Evolutionary conservation across 768 basidiomycete species (phyloP).

Genomic region (Lactarius akahatsu): DNA sequence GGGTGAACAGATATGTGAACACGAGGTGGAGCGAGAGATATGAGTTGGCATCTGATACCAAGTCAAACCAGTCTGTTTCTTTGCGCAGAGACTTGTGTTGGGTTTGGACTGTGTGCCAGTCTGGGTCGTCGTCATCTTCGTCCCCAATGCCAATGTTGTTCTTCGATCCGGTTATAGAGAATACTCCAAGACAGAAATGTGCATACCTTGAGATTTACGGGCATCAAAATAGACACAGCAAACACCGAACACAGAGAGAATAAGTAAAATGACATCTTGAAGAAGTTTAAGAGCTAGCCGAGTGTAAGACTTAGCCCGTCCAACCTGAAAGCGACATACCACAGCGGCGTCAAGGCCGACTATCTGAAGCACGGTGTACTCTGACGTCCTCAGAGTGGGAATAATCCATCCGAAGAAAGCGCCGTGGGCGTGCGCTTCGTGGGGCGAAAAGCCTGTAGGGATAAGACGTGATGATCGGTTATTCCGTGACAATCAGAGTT

Average conservation of each 20-base stretch:
- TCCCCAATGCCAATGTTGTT: conserved; percentile 73
- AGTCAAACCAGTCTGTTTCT: conserved; percentile 70
- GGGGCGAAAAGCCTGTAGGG: conserved; percentile 80
- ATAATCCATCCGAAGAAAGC: conserved; percentile 96
- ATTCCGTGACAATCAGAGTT: conserved; percentile 2
- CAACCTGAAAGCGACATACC: conserved; percentile 47
- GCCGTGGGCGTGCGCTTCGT: conserved; percentile 83
- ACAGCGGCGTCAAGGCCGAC: conserved; percentile 97
- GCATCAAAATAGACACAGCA: conserved; percentile 85
- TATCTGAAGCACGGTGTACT: conserved; percentile 92
- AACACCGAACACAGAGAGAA: conserved; percentile 86
- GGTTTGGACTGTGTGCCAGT: conserved; percentile 20
- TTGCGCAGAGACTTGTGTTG: conserved; percentile 33
- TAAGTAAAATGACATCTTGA: conserved; percentile 91
- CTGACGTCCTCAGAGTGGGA: conserved; percentile 86
- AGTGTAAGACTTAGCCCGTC: neutral
- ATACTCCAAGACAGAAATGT: neutral
- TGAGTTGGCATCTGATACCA: conserved; percentile 86
- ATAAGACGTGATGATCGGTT: conserved; percentile 16
- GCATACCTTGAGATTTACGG: conserved; percentile 86
- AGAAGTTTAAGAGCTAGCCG: conserved; percentile 85
- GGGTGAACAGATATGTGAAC: conserved; percentile 93
- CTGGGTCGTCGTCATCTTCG: conserved; percentile 40
- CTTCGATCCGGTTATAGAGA: conserved; percentile 58
- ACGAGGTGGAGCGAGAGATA: conserved; percentile 86